Evolutionary conservation across 176 grass and related monocot species (phyloP), one percentile per base, ranked within the genome.

Genomic region (Eragrostis nindensis): DNA sequence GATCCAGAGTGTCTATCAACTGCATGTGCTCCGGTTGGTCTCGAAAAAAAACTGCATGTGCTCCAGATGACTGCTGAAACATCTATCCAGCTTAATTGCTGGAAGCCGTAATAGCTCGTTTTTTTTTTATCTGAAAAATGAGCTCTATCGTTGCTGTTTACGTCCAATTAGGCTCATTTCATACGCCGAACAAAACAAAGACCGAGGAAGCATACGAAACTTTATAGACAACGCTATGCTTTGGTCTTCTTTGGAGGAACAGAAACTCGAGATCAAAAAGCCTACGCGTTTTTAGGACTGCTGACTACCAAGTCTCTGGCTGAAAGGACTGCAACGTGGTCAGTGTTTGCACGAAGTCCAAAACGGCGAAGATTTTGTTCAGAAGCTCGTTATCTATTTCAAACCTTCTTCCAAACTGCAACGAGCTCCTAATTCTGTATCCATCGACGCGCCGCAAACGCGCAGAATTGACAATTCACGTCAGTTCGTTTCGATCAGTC

Each of bases 251-350:
- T 68, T 17, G 25, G 36, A 76, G 32, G 70, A 82, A 13, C 71
- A 19, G 45, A 61, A 62, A 41, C 70, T 24, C 9, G 8, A 80
- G 53, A 62, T n/a, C 9, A 46, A 41, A 45, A 43, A 29, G 5
- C 27, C 50, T n/a, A 85, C 82, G 87, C 76, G 82, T 40, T 85
- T 89, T 9, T 0, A 38, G 64, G 70, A 69, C 61, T 61, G 55
- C 65, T 71, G 85, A 71, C 64, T 64, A 14, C 19, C 19, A 69
- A 7, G 71, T 29, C 74, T 56, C 47, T 50, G 74, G 78, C 75
- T 50, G n/a, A 41, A 41, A 73, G 59, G 48, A 83, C 43, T 1
- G 62, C 42, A 74, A 29, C 49, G 18, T 2, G 17, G 32, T 50
- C n/a, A 42, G 15, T 11, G n/a, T 63, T 78, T 24, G n/a, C 57